Conservation (phyloP, 2,329 filamentous ascomycete genomes). For the Hypocrella siamensis region DNA sequence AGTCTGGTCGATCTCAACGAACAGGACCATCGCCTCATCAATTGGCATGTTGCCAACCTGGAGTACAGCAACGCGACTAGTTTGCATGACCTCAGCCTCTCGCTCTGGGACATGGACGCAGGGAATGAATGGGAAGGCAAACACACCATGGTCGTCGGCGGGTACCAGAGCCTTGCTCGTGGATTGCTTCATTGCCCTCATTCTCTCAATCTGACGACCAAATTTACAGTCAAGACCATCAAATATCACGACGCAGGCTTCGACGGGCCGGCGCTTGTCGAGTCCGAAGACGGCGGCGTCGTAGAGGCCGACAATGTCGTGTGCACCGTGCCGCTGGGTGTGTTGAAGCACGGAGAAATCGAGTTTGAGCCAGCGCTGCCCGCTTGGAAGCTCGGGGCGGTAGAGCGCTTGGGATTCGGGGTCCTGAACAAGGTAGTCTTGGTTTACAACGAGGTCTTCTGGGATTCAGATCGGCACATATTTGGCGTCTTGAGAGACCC, state of each 20-base stretch:
- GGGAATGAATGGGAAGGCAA: constrained; percentile 95
- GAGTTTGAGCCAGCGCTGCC: constrained; percentile 87
- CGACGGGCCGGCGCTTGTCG: constrained; percentile 39
- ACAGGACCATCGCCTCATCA: constrained; percentile 78
- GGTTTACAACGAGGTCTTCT: constrained; percentile 79
- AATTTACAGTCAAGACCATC: constrained; percentile 57
- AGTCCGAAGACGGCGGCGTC: constrained; percentile 61
- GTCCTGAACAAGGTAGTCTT: constrained; percentile 90
- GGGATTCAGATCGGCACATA: constrained; percentile 80
- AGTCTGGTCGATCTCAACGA: constrained; percentile 67
- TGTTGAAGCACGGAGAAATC: constrained; percentile 70
- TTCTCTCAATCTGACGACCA: constrained; percentile 61
- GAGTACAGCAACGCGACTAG: constrained; percentile 95
- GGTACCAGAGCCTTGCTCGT: constrained; percentile 85
- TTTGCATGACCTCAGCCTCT: constrained; percentile 71
- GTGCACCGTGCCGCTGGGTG: constrained; percentile 76
- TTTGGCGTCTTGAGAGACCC: constrained; percentile 80
- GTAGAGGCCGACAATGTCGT: constrained; percentile 85
- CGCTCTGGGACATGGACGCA: constrained; percentile 91
- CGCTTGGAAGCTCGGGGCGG: constrained; percentile 66
- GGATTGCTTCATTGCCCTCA: constrained; percentile 66
- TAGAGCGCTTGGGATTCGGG: constrained; percentile 78
- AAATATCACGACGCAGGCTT: constrained; percentile 37
- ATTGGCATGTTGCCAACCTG: constrained; percentile 96
- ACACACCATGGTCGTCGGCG: constrained; percentile 84